Evolutionary conservation across 2,329 filamentous ascomycete species (phyloP).

Genomic region (Tolypocladium ophioglossoides): DNA sequence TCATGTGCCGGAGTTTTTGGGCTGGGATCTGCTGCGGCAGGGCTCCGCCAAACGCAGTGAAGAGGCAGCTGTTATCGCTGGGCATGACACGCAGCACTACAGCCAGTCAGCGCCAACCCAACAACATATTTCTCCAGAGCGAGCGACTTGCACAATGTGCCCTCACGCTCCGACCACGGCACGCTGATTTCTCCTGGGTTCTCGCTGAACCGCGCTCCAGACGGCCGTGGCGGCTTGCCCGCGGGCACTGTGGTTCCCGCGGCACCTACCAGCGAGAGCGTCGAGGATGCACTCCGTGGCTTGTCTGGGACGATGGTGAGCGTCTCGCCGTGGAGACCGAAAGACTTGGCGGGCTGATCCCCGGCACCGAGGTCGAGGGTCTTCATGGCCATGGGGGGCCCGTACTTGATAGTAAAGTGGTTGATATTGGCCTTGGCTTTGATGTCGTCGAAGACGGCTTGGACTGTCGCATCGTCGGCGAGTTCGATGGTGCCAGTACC

Average conservation of each 20-base stretch:
- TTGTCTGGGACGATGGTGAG: slow-evolving; percentile 38
- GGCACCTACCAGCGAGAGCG: not conserved
- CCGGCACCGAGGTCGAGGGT: slow-evolving; percentile 50
- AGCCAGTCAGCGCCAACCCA: slow-evolving; percentile 12
- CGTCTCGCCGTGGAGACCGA: slow-evolving; percentile 38
- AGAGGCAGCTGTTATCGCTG: slow-evolving; percentile 92
- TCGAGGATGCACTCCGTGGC: slow-evolving; percentile 6
- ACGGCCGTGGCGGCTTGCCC: not conserved
- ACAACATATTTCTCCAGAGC: not conserved
- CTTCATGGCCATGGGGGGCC: slow-evolving; percentile 60
- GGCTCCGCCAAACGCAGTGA: slow-evolving; percentile 75
- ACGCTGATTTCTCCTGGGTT: slow-evolving; percentile 26
- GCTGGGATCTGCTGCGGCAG: slow-evolving; percentile 48
- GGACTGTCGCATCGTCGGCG: slow-evolving; percentile 55
- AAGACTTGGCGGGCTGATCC: slow-evolving; percentile 34
- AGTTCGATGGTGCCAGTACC: slow-evolving; percentile 63
- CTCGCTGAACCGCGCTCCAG: not conserved
- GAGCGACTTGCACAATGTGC: slow-evolving; percentile 33
- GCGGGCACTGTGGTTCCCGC: not conserved
- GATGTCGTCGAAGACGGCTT: slow-evolving; percentile 50
- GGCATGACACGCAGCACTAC: slow-evolving; percentile 84
- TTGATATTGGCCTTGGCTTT: slow-evolving; percentile 52
- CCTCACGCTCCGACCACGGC: slow-evolving; percentile 37
- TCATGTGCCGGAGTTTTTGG: slow-evolving; percentile 57
- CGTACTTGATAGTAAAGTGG: slow-evolving; percentile 69